Percentiles rank a stretch among this genome's conserved stretches.
phyloP scores from a whole-genome alignment of 2,329 filamentous ascomycete genomes.

The Talaromyces marneffei region DNA sequence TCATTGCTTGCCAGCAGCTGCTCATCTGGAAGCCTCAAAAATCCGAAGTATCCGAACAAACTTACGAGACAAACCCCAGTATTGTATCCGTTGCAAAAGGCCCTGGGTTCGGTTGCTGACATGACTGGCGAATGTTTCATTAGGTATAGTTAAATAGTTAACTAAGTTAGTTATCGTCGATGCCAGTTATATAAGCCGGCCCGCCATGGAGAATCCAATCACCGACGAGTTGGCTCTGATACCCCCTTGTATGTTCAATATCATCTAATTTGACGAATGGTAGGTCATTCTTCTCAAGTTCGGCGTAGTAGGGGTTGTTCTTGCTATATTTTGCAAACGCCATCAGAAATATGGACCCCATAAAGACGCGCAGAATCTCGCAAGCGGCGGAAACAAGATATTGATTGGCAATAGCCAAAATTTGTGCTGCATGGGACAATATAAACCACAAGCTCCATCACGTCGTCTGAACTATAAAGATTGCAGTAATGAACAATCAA shows the following conservation, averaged over 20 bases:
- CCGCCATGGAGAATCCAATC: constrained; percentile 6
- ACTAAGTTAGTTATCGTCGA: not conserved
- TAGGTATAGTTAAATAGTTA: too few species aligned
- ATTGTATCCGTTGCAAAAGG: constrained; percentile 4
- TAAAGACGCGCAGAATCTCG: constrained; percentile 10
- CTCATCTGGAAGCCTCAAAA: not conserved
- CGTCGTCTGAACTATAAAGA: constrained; percentile 7
- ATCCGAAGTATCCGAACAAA: constrained; percentile 8
- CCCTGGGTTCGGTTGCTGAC: constrained; percentile 1
- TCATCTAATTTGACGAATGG: not conserved
- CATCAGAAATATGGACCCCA: constrained; percentile 8
- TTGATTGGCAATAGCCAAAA: constrained; percentile 5
- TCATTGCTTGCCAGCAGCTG: not conserved
- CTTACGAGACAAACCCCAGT: constrained; percentile 9
- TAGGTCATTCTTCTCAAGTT: not conserved
- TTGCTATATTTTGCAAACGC: constrained; percentile 3
- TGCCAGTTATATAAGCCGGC: not conserved
- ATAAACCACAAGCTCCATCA: constrained; percentile 11
- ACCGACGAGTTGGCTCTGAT: not conserved
- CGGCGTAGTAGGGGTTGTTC: not conserved
- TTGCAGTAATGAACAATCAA: constrained; percentile 8
- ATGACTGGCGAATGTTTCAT: not conserved
- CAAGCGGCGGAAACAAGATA: constrained; percentile 9
- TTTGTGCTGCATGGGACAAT: constrained; percentile 10
- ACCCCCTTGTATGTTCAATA: not conserved